Base-by-base conservation (phyloP, 2,329 filamentous ascomycete genomes). In the Aspergillus hiratsukae region DNA sequence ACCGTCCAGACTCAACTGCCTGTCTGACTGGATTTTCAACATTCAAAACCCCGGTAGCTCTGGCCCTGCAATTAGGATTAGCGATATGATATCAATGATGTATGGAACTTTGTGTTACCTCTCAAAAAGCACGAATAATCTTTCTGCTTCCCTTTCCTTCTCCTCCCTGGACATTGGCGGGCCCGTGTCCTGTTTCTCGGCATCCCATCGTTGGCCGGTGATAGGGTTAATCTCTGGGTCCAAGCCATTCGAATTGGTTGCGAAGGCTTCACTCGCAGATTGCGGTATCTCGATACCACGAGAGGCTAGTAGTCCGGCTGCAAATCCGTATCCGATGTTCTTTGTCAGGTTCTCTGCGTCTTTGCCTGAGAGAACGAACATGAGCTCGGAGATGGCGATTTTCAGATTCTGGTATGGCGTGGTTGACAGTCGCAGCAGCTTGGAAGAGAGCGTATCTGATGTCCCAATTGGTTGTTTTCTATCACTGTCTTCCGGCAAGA, bases 311-410 rank as follows among this genome's bases (percentile, higher is more conserved):
- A 94, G 96, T 0, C 94, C 94, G 0, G 91, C 90, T 0, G 94
- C 94, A 68, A 90, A 96, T 0, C 94, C 94, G 69, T 96, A 99
- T 0, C 94, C 94, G 11, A 99, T 90, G 64, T 97, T 97, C 52
- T 89, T 82, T 0, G 97, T 89, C 67, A 97, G 94, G 29, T 81
- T 88, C 17, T 82, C 83, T 0, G 92, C 84, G 65, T 97, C 87
- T 64, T 87, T 89, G 61, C 87, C 88, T 0, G 91, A 96, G 28
- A 97, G 80, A 61, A 95, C 89, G 70, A 95, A 99, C 59, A 97
- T 83, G 25, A 99, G 80, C 29, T 87, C 81, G 0, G 89, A 89
- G 52, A 96, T 87, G 19, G 84, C 83, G 49, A 89, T 85, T 19
- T 91, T 85, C 3, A 96, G 77, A 41, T 87, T 85, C 0, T 90